Conservation (phyloP, 495 filamentous ascomycete species). For the Penicillium simplicissimum region DNA sequence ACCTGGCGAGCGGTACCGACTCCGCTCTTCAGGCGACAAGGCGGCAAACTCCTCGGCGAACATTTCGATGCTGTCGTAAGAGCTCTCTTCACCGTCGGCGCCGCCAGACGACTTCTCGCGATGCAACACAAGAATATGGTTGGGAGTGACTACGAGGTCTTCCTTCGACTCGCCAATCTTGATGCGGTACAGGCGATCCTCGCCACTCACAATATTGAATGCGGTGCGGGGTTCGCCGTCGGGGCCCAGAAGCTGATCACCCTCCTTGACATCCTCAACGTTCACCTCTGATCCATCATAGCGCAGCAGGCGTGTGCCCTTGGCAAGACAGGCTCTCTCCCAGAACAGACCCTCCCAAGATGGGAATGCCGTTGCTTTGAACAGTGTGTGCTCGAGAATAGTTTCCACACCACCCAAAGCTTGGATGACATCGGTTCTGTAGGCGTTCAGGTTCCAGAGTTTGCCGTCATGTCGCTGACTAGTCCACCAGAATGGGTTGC, state of each 20-base stretch:
- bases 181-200: slow-evolving; percentile 48
- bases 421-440: slow-evolving; percentile 98
- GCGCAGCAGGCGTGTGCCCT: slow-evolving; percentile 40
- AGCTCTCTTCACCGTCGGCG: too few species aligned
- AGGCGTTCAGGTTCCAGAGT: slow-evolving; percentile 97
- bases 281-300: slow-evolving; percentile 43
- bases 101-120: too few species aligned
- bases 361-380: slow-evolving; percentile 98
- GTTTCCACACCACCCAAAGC: slow-evolving; percentile 99
- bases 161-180: slow-evolving; percentile 38
- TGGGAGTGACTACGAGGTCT: slow-evolving; percentile 48
- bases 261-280: slow-evolving; percentile 51
- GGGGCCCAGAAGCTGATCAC: slow-evolving; percentile 49
- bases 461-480: slow-evolving; percentile 98
- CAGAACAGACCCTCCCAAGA: slow-evolving; percentile 99
- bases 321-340: slow-evolving; percentile 69
- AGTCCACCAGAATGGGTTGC: slow-evolving; percentile 99
- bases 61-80: neutral
- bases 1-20: neutral
- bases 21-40: neutral
- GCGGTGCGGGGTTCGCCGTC: slow-evolving; percentile 48
- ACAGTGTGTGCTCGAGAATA: slow-evolving; percentile 95
- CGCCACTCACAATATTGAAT: slow-evolving; percentile 49
- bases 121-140: slow-evolving; percentile 50
- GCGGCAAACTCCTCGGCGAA: neutral